phyloP scores from a whole-genome alignment of 139 green algal species.

The Closterium sp. region DNA sequence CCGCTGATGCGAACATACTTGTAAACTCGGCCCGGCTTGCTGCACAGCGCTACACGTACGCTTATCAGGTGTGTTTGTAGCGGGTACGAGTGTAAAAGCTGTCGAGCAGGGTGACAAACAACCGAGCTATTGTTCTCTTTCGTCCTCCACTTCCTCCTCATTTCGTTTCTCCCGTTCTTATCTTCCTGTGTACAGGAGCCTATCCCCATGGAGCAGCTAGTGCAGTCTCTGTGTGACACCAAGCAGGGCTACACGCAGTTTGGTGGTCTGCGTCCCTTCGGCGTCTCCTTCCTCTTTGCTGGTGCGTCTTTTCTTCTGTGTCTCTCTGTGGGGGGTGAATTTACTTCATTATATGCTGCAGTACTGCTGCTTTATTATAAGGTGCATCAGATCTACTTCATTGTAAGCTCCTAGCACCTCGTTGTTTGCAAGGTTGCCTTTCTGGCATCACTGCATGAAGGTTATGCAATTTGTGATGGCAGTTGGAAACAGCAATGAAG shows the following conservation, averaged over 20 bases:
- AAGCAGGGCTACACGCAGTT: constrained; percentile 90
- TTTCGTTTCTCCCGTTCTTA: no score
- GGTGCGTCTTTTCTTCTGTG: constrained; percentile 78
- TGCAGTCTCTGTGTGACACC: constrained; percentile 88
- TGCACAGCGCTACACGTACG: constrained; percentile 51
- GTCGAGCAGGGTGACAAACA: constrained; percentile 91
- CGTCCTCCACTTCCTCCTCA: no score
- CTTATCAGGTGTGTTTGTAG: constrained; percentile 62
- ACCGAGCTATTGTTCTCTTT: constrained; percentile 96
- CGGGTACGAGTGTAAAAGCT: not conserved
- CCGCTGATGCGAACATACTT: constrained; percentile 97
- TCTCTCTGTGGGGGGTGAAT: constrained; percentile 91
- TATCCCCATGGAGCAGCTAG: constrained; percentile 98
- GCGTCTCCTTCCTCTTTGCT: constrained; percentile 95
- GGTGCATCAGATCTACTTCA: no score
- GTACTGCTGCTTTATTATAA: no score
- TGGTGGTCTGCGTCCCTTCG: constrained; percentile 93
- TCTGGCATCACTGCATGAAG: no score
- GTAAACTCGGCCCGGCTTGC: constrained; percentile 78
- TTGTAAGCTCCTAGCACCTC: no score
- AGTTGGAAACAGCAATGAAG: no score
- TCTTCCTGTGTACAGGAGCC: constrained; percentile 68
- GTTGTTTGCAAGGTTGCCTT: no score
- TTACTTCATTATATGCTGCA: no score
- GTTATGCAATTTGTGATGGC: no score